A percentile compares a stretch with the other conserved stretches of the same genome.
These are phyloP conservation scores for Fusarium sp. DNA, from an alignment of 2,329 filamentous ascomycete genomes.

Conservation along the genomic window DNA sequence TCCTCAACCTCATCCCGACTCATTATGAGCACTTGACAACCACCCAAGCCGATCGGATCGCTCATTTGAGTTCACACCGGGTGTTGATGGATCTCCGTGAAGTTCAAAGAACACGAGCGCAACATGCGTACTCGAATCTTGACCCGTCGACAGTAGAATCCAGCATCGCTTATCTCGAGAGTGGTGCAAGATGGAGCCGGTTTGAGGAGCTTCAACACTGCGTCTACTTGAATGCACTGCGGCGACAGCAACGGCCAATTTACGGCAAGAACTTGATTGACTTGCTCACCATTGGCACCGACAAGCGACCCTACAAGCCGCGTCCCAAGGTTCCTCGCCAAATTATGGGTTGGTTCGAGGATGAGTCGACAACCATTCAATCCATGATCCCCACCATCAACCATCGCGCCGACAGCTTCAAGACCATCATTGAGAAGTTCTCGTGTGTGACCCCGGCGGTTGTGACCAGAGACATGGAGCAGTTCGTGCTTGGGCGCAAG, in stretches of 20 bases:
- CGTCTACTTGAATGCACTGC: slow-evolving; percentile 83
- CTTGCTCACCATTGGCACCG: slow-evolving; percentile 73
- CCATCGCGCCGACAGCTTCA: slow-evolving; percentile 77
- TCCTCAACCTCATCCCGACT: slow-evolving; percentile 83
- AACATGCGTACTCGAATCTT: slow-evolving; percentile 65
- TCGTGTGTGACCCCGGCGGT: slow-evolving; percentile 92
- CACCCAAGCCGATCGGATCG: slow-evolving; percentile 64
- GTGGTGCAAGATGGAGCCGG: slow-evolving; percentile 73
- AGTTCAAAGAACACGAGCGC: slow-evolving; percentile 73
- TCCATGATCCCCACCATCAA: slow-evolving; percentile 80
- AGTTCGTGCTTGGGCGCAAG: slow-evolving; percentile 72
- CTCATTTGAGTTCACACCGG: slow-evolving; percentile 77
- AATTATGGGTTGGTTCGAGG: slow-evolving; percentile 80
- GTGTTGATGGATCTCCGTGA: slow-evolving; percentile 78
- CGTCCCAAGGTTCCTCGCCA: slow-evolving; percentile 71
- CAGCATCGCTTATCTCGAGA: slow-evolving; percentile 79
- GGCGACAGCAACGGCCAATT: slow-evolving; percentile 82
- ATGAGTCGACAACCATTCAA: slow-evolving; percentile 72
- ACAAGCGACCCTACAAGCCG: slow-evolving; percentile 69
- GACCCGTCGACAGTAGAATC: slow-evolving; percentile 77
- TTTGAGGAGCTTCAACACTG: slow-evolving; percentile 85
- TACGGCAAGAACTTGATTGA: slow-evolving; percentile 86
- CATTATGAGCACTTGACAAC: slow-evolving; percentile 75
- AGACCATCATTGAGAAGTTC: slow-evolving; percentile 85
- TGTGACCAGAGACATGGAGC: slow-evolving; percentile 81